A percentile compares a stretch with the other conserved stretches of the same genome.
phyloP scores from a whole-genome alignment of 371 early-diverging fungal genomes.

The Mortierella sp. region DNA sequence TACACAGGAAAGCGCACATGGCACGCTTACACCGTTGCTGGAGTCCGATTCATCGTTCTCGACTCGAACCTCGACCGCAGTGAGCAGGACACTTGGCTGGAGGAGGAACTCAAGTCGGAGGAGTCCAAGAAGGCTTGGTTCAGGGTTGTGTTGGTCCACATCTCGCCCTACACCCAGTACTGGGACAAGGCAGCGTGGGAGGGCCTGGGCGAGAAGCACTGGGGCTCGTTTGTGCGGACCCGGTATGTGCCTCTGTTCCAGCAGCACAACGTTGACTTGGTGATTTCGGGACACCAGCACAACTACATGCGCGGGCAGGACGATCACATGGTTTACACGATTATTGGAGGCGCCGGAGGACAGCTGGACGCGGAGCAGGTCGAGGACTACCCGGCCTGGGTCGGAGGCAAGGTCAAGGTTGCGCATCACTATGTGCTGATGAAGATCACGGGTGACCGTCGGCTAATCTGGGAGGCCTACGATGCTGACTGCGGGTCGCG shows the following conservation, averaged over 20 bases:
- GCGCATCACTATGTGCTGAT: slow-evolving; percentile 55
- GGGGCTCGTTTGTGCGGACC: slow-evolving; percentile 79
- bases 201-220: slow-evolving; percentile 72
- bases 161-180: slow-evolving; percentile 86
- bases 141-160: slow-evolving; percentile 78
- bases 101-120: slow-evolving; percentile 66
- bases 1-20: slow-evolving; percentile 66
- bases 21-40: slow-evolving; percentile 74
- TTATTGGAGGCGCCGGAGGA: slow-evolving; percentile 87
- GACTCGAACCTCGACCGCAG: slow-evolving; percentile 77
- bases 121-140: slow-evolving; percentile 71
- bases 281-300: slow-evolving; percentile 87
- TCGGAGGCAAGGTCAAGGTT: slow-evolving; percentile 34
- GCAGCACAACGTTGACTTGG: slow-evolving; percentile 75
- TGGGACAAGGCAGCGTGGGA: slow-evolving; percentile 85
- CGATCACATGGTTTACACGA: slow-evolving; percentile 69
- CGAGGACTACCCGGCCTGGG: slow-evolving; percentile 64
- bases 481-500: slow-evolving; percentile 55
- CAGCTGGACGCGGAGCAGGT: slow-evolving; percentile 76
- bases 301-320: slow-evolving; percentile 79
- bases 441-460: slow-evolving; percentile 55
- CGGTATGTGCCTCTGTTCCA: slow-evolving; percentile 79
- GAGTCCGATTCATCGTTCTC: slow-evolving; percentile 76
- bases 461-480: slow-evolving; percentile 55
- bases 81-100: slow-evolving; percentile 75